Conservation (phyloP, 805 yeast genomes). For the Komagataella mondaviorum region DNA sequence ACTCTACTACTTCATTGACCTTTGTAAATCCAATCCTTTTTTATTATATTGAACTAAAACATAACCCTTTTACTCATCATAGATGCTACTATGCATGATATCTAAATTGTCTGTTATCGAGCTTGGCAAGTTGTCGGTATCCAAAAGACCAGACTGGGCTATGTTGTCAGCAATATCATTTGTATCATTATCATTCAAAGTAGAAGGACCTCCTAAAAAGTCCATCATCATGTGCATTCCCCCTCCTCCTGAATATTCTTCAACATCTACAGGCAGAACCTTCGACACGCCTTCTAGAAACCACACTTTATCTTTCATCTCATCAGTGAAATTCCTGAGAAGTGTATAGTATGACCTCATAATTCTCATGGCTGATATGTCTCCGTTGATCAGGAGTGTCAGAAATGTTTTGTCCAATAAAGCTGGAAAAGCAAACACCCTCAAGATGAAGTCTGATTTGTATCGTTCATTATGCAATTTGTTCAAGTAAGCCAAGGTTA, state of each 20-base stretch:
- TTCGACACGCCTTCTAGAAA: constrained; percentile 83
- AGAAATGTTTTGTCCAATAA: constrained; percentile 70
- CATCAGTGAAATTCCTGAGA: constrained; percentile 68
- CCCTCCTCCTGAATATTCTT: constrained; percentile 81
- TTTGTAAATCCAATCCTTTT: neutral
- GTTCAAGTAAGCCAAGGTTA: constrained; percentile 78
- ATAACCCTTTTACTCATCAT: neutral
- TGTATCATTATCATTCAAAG: constrained; percentile 16
- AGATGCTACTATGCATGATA: constrained; percentile 28
- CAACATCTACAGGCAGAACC: constrained; percentile 85
- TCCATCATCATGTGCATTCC: constrained; percentile 90
- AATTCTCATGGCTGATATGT: constrained; percentile 77
- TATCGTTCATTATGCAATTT: constrained; percentile 71
- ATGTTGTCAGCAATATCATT: constrained; percentile 30
- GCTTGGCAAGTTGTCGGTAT: constrained; percentile 44
- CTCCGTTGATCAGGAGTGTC: constrained; percentile 71
- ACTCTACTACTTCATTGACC: neutral
- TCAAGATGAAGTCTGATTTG: constrained; percentile 72
- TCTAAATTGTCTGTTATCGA: constrained; percentile 37
- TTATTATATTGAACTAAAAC: neutral
- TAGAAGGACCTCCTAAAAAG: constrained; percentile 56
- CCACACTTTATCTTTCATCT: constrained; percentile 87
- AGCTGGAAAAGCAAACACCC: constrained; percentile 92
- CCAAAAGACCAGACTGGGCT: constrained; percentile 30
- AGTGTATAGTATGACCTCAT: constrained; percentile 81